Conservation (phyloP, 1,284 basidiomycete species). For the Exobasidium rhododendri region DNA sequence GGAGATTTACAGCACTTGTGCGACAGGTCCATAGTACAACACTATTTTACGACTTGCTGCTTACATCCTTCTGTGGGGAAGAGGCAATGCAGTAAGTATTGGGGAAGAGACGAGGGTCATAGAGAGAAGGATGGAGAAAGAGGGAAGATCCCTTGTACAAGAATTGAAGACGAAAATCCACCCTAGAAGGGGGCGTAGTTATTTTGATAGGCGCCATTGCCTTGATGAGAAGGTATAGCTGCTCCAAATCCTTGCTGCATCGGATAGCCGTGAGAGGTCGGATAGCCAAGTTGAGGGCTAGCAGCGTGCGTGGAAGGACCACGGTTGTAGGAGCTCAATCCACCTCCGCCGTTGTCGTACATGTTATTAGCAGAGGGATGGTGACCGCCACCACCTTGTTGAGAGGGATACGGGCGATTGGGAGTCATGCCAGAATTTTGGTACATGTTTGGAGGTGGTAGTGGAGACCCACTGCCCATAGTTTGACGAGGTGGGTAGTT, state of each 20-base stretch:
- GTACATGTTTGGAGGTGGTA: background rate
- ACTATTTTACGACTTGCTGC: background rate
- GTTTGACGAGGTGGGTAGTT: background rate
- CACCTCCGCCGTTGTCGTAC: background rate
- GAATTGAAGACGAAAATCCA: background rate
- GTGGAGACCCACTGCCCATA: background rate
- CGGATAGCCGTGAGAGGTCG: background rate
- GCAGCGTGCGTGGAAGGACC: background rate
- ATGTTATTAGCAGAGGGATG: background rate
- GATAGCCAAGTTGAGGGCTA: background rate
- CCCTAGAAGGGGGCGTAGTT: background rate
- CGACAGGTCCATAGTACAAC: background rate
- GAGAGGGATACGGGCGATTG: background rate
- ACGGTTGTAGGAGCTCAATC: background rate
- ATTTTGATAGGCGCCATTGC: background rate
- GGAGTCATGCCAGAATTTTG: background rate
- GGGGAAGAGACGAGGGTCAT: too few relatives aligned
- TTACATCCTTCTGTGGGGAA: too few relatives aligned
- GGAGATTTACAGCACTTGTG: background rate
- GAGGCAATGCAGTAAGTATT: too few relatives aligned
- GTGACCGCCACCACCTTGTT: background rate
- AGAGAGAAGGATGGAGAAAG: too few relatives aligned
- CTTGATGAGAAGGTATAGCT: background rate
- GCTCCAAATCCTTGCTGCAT: background rate
- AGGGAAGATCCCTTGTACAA: too few relatives aligned